These are phyloP conservation scores for Nothophoma quercina DNA, from an alignment of 2,329 filamentous ascomycete genomes.

Conservation along the genomic window DNA sequence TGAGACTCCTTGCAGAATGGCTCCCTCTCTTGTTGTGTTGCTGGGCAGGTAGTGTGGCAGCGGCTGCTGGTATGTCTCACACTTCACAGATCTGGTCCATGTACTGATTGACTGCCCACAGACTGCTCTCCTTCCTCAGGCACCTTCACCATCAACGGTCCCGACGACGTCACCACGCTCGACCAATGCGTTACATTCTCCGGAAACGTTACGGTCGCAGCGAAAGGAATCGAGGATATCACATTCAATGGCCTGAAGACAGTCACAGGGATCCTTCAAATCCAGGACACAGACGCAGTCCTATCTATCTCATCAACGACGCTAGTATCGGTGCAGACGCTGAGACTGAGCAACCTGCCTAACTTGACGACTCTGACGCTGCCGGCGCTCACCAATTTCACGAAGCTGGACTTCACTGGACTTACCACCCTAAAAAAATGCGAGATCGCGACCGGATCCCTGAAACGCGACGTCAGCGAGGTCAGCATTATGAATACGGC, in stretches of 20 bases:
- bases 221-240: slow-evolving; percentile 24
- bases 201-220: slow-evolving; percentile 28
- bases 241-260: slow-evolving; percentile 23
- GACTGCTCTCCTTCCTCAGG: slow-evolving; percentile 23
- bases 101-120: slow-evolving; percentile 10
- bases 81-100: too few species aligned
- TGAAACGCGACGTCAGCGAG: slow-evolving; percentile 23
- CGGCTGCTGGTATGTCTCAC: slow-evolving; percentile 4
- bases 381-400: slow-evolving; percentile 25
- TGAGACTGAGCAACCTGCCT: slow-evolving; percentile 29
- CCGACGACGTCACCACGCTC: slow-evolving; percentile 24
- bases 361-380: slow-evolving; percentile 26
- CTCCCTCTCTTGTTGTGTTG: slow-evolving; percentile 8
- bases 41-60: slow-evolving; percentile 6
- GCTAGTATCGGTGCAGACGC: slow-evolving; percentile 17
- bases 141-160: slow-evolving; percentile 25
- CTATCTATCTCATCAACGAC: slow-evolving; percentile 26
- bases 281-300: slow-evolving; percentile 20
- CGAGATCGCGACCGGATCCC: slow-evolving; percentile 16
- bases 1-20: slow-evolving; percentile 15
- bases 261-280: slow-evolving; percentile 23
- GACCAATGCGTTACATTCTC: slow-evolving; percentile 24
- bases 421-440: slow-evolving; percentile 19
- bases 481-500: slow-evolving; percentile 27
- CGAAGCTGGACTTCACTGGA: slow-evolving; percentile 18